Base-by-base conservation (phyloP, 2,329 filamentous ascomycete species). In the Zymoseptoria tritici region DNA sequence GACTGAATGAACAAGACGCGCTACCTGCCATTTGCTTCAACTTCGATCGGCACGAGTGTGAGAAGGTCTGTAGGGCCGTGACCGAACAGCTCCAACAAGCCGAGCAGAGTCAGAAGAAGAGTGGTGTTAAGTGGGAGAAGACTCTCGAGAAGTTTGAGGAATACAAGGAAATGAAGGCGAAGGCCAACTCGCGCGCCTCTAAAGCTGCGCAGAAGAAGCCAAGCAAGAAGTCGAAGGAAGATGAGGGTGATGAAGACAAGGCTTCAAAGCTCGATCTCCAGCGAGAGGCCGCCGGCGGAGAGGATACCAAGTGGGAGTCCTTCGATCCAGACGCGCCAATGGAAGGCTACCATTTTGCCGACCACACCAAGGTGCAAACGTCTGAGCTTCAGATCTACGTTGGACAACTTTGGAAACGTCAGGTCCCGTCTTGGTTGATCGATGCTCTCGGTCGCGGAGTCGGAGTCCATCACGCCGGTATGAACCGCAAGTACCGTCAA, bases 1-100 rank as follows among this genome's bases (percentile, higher is more conserved):
- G 85, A 31, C 77, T 91, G 0, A 81, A 89, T 54, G 76, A 78
- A 16, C 82, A 85, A 58, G 81, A 83, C 58, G 87, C 86, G 0
- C 77, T 93, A 0, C 89, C 89, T 0, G 88, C 86, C 0, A 84
- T 93, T 11, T 72, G 91, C 1, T 93, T 93, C 77, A 89, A 90
- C 69, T 93, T 89, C 66, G 86, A 91, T 64, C 83, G 88, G 54
- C 72, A 73, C 1, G 73, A 76, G 29, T 92, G 89, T 66, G 88
- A 91, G 71, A 71, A 72, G 9, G 81, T 88, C 26, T 80, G 83
- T 24, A 65, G 71, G 22, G 67, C 73, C 0, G 66, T 91, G 0
- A 70, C 86, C 1, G 65, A 72, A 0, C 77, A 84, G 60, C 75
- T 91, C 0, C 69, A 79, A 55, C 68, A 76, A 1, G 80, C 82